phyloP scores from a whole-genome alignment of 257 asterid genomes.

The Solanum appendiculatum region DNA sequence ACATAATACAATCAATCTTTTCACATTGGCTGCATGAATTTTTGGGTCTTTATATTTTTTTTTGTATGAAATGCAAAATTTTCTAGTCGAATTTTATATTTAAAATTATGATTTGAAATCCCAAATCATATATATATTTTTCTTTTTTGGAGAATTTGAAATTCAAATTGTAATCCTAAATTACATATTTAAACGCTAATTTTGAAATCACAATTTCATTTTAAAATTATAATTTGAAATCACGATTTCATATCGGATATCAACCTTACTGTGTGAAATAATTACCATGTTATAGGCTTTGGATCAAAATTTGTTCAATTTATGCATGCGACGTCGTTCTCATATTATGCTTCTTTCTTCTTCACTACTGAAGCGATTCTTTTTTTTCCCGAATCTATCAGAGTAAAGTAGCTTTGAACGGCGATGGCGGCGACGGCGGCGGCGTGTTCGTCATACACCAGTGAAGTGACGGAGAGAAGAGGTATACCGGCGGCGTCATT shows the following conservation, averaged over 20 bases:
- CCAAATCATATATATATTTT: too few relatives aligned
- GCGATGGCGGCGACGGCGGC: background rate
- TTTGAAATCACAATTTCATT: too few relatives aligned
- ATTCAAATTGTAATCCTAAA: too few relatives aligned
- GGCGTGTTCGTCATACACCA: background rate
- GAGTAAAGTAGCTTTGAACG: background rate
- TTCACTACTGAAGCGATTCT: background rate
- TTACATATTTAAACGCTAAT: background rate
- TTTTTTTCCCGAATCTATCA: background rate
- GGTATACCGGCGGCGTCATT: conserved; percentile 92
- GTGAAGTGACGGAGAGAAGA: conserved; percentile 51
- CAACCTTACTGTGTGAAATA: background rate
- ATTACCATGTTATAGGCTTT: too few relatives aligned
- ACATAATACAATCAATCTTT: too few relatives aligned
- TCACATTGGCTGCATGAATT: too few relatives aligned
- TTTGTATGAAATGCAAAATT: too few relatives aligned
- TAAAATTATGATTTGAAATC: too few relatives aligned
- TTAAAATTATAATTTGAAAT: too few relatives aligned
- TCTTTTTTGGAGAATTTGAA: background rate
- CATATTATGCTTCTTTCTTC: background rate
- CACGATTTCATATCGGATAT: too few relatives aligned
- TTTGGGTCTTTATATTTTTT: too few relatives aligned
- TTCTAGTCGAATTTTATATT: too few relatives aligned
- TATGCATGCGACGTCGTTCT: background rate
- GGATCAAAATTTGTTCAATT: background rate